phyloP scores from a whole-genome alignment of 1,284 basidiomycete species.

The Porodaedalea pini region DNA sequence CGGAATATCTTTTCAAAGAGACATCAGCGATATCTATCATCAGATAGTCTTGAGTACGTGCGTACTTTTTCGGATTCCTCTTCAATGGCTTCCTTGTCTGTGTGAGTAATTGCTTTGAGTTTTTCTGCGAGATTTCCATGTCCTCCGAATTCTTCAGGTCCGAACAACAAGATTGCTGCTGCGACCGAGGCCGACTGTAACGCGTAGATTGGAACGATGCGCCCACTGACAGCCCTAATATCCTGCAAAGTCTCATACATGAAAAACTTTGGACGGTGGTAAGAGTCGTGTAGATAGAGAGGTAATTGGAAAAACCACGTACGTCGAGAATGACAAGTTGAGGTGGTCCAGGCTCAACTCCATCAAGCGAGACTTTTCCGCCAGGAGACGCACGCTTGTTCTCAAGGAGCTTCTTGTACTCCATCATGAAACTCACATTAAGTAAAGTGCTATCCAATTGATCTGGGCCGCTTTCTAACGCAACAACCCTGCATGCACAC shows the following conservation, averaged over 20 bases:
- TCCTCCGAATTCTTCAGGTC: constrained; percentile 10
- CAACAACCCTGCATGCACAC: background rate
- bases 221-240: background rate
- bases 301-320: background rate
- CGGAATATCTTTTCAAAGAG: constrained; percentile 3
- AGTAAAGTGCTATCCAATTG: background rate
- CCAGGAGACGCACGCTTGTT: background rate
- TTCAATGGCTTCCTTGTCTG: background rate
- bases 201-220: constrained; percentile 1
- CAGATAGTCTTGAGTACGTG: background rate
- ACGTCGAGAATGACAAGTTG: constrained; percentile 14
- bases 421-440: background rate
- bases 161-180: background rate
- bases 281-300: background rate
- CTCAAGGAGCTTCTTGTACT: constrained; percentile 1
- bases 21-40: background rate
- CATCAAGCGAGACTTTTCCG: background rate
- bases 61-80: constrained; percentile 2
- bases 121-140: constrained; percentile 9
- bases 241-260: constrained; percentile 1
- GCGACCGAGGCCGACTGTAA: constrained; percentile 1
- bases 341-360: background rate
- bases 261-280: constrained; percentile 1
- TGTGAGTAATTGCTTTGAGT: background rate
- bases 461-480: background rate